Conservation (phyloP, 768 basidiomycete genomes). For the Fibroporia radiculosa region DNA sequence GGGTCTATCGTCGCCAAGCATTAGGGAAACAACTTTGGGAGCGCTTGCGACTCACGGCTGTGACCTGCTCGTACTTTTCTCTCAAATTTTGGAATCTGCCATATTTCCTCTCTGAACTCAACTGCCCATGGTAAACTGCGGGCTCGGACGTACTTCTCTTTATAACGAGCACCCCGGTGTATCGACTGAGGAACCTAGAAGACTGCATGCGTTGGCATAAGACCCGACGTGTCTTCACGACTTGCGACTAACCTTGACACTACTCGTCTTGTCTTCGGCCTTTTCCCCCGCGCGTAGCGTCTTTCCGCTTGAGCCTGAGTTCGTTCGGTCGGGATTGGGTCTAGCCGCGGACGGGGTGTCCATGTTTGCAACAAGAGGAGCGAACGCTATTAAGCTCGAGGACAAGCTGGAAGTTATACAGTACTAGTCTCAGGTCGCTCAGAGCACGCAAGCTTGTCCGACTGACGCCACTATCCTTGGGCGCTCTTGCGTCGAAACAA, state of each 20-base stretch:
- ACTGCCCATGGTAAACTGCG: background rate
- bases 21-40: background rate
- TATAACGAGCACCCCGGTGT: conserved; percentile 6
- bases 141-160: conserved; percentile 13
- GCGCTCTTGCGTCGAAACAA: no score
- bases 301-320: background rate
- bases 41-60: conserved; percentile 2
- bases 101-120: background rate
- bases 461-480: no score
- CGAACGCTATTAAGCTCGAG: no score
- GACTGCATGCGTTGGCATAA: background rate
- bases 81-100: conserved; percentile 14
- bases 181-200: background rate
- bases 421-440: no score
- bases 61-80: conserved; percentile 16
- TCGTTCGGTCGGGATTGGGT: background rate
- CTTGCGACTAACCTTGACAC: background rate
- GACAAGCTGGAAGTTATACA: no score
- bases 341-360: background rate
- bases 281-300: background rate
- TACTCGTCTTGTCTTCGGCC: background rate
- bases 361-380: no score
- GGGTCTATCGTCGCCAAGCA: conserved; percentile 8
- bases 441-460: no score
- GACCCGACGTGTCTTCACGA: background rate